These are phyloP conservation scores for Trichoderma sp. DNA, from an alignment of 2,329 filamentous ascomycete species.

Conservation along the genomic window DNA sequence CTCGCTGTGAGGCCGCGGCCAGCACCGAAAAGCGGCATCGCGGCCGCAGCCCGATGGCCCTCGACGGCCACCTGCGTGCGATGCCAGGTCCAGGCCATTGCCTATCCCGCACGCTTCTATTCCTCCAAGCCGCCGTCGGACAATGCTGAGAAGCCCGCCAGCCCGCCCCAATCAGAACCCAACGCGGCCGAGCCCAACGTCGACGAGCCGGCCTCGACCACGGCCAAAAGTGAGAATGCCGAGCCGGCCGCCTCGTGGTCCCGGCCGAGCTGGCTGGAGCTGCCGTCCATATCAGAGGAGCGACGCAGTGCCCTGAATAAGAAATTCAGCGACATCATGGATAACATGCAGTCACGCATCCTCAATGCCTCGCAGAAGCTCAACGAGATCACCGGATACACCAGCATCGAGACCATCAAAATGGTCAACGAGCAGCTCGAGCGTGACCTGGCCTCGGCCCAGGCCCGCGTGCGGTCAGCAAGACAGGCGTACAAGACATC, in stretches of 20 bases:
- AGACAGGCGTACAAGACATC: slow-evolving; percentile 80
- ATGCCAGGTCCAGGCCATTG: slow-evolving; percentile 32
- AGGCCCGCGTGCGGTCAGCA: slow-evolving; percentile 67
- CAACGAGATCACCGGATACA: slow-evolving; percentile 94
- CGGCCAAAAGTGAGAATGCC: slow-evolving; percentile 1
- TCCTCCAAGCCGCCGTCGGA: slow-evolving; percentile 34
- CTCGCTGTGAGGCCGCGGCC: slow-evolving; percentile 19
- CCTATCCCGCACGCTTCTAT: slow-evolving; percentile 31
- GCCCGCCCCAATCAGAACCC: background rate
- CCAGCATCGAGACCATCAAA: slow-evolving; percentile 85
- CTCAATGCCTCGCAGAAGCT: slow-evolving; percentile 84
- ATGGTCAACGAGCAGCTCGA: slow-evolving; percentile 72
- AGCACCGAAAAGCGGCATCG: slow-evolving; percentile 1
- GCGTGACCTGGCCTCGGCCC: slow-evolving; percentile 57
- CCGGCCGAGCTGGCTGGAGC: slow-evolving; percentile 27
- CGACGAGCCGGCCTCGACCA: slow-evolving; percentile 5
- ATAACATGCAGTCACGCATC: slow-evolving; percentile 81
- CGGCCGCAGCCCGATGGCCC: background rate
- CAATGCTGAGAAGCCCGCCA: slow-evolving; percentile 23
- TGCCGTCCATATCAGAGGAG: slow-evolving; percentile 40
- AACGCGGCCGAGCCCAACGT: slow-evolving; percentile 1
- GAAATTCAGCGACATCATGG: slow-evolving; percentile 65
- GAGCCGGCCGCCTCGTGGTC: slow-evolving; percentile 7
- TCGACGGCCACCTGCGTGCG: slow-evolving; percentile 27
- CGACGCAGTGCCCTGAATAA: slow-evolving; percentile 39